Conservation (phyloP, 495 filamentous ascomycete species). For the Tuber aestivum region DNA sequence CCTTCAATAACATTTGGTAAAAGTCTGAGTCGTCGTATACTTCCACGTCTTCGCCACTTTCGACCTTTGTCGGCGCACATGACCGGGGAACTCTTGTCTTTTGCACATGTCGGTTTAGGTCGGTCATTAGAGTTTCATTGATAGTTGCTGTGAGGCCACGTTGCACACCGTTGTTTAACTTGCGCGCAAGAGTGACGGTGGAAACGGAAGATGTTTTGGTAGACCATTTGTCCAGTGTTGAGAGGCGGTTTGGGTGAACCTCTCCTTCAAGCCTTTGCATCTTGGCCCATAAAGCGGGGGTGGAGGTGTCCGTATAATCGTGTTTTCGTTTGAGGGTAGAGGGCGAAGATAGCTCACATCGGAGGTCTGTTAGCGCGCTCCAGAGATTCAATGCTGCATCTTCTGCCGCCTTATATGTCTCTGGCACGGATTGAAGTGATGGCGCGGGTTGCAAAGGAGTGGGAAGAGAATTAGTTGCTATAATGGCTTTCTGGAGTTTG, state of each 20-base stretch:
- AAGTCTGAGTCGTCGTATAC: constrained; percentile 91
- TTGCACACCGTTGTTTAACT: constrained; percentile 50
- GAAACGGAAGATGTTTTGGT: constrained; percentile 50
- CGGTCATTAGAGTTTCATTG: constrained; percentile 62
- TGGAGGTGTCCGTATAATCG: constrained; percentile 53
- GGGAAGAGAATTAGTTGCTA: constrained; percentile 71
- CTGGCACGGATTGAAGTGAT: constrained; percentile 15
- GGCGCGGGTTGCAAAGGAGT: constrained; percentile 31
- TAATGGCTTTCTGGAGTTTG: constrained; percentile 80
- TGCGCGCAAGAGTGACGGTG: constrained; percentile 49
- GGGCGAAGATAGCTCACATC: constrained; percentile 52
- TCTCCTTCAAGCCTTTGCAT: constrained; percentile 62
- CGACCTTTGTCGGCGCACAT: constrained; percentile 63
- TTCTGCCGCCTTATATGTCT: constrained; percentile 68
- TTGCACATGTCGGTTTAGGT: constrained; percentile 60
- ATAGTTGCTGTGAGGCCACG: constrained; percentile 67
- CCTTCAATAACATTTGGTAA: constrained; percentile 84
- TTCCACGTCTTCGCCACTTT: constrained; percentile 45
- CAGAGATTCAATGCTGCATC: constrained; percentile 80
- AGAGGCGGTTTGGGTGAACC: constrained; percentile 49
- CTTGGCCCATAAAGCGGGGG: constrained; percentile 62
- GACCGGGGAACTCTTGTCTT: constrained; percentile 62
- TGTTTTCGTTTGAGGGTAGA: constrained; percentile 50
- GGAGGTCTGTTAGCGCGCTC: constrained; percentile 72
- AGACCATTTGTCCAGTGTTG: constrained; percentile 64